Conservation (phyloP, 2,329 filamentous ascomycete species). For the Coniosporium tulheliwenetii region DNA sequence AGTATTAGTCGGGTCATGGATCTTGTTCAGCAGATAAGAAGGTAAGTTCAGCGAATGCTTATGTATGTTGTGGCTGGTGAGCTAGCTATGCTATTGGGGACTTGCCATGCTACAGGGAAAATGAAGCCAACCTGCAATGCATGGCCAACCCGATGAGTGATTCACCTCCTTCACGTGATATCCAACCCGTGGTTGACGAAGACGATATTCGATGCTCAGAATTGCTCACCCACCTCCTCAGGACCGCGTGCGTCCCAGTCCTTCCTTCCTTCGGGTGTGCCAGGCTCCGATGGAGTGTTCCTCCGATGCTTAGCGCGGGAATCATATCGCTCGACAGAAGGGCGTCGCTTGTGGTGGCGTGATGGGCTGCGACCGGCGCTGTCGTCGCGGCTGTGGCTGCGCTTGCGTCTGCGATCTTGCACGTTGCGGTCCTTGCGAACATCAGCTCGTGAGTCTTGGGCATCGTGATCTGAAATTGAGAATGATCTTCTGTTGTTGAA, state of each 20-base stretch:
- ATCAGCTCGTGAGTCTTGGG: slow-evolving; percentile 31
- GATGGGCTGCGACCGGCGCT: slow-evolving; percentile 9
- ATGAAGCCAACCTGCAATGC: not conserved
- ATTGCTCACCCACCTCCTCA: slow-evolving; percentile 1
- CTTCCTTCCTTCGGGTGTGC: not conserved
- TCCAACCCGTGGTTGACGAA: not conserved
- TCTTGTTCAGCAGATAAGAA: not conserved
- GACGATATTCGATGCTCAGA: not conserved
- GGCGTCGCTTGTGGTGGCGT: slow-evolving; percentile 2
- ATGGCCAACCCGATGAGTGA: not conserved
- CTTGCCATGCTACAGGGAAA: not conserved
- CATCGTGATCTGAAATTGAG: slow-evolving; percentile 25
- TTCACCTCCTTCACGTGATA: not conserved
- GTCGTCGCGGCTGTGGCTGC: slow-evolving; percentile 23
- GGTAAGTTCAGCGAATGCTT: not conserved
- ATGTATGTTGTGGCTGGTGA: not conserved
- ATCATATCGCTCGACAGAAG: slow-evolving; percentile 6
- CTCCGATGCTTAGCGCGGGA: slow-evolving; percentile 4
- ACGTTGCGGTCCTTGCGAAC: slow-evolving; percentile 26
- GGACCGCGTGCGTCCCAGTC: not conserved
- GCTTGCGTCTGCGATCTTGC: slow-evolving; percentile 23
- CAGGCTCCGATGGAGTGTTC: slow-evolving; percentile 4
- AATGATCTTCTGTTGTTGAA: slow-evolving; percentile 27
- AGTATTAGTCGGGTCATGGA: not conserved
- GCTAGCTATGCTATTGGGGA: not conserved